phyloP scores from a whole-genome alignment of 768 basidiomycete species.

The Russula emetica region DNA sequence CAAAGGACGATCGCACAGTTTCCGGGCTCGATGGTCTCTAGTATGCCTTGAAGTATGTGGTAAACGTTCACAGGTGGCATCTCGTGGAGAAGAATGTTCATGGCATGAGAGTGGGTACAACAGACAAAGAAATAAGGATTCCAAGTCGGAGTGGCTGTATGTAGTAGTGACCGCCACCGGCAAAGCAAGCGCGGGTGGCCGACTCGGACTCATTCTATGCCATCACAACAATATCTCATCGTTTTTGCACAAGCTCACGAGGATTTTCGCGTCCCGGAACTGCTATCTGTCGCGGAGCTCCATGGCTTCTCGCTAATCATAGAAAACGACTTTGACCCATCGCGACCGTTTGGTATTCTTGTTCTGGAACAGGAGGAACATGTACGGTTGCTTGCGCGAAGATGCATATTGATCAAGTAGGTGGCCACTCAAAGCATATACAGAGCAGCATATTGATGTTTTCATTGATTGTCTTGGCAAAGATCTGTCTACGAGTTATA shows the following conservation, averaged over 20 bases:
- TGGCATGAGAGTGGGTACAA: background rate
- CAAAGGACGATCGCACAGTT: constrained; percentile 33
- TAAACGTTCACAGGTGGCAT: constrained; percentile 14
- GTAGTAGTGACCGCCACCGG: no score
- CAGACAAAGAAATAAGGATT: background rate
- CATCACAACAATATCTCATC: constrained; percentile 47
- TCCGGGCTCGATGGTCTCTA: constrained; percentile 33
- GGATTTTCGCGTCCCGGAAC: constrained; percentile 81
- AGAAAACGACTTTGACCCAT: constrained; percentile 47
- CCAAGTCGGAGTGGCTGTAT: background rate
- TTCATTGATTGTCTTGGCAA: constrained; percentile 1
- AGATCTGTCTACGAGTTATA: constrained; percentile 71
- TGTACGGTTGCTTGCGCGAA: constrained; percentile 61
- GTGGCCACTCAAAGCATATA: constrained; percentile 33
- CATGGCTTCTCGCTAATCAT: constrained; percentile 54
- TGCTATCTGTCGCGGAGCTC: constrained; percentile 71
- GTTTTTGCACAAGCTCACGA: constrained; percentile 78
- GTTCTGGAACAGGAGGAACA: constrained; percentile 66
- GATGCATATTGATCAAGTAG: constrained; percentile 84
- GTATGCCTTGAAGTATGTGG: constrained; percentile 24
- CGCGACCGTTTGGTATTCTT: constrained; percentile 71
- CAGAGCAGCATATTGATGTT: background rate
- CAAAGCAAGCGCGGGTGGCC: no score
- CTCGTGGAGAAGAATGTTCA: background rate
- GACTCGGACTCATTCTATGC: background rate